A percentile compares a stretch with the other conserved stretches of the same genome.
These are phyloP conservation scores for Kwoniella botswanensis DNA, from an alignment of 768 basidiomycete genomes.

Conservation along the genomic window DNA sequence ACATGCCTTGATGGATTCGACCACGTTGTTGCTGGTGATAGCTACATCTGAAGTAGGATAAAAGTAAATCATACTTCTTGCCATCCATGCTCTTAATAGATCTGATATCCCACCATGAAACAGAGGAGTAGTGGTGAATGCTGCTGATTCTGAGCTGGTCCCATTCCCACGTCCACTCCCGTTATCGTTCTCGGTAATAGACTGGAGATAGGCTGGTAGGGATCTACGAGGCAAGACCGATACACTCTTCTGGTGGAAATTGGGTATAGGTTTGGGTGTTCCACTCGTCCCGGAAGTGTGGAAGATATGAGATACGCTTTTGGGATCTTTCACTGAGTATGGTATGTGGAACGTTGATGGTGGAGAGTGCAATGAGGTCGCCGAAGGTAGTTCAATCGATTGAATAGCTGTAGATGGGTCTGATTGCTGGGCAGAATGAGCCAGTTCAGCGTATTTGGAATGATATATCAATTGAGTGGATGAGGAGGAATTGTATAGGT, in stretches of 20 bases:
- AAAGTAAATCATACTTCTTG: constrained; percentile 60
- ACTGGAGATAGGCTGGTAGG: constrained; percentile 53
- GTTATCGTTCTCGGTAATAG: too few species aligned
- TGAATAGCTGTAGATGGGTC: constrained; percentile 31
- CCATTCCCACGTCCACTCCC: too few species aligned
- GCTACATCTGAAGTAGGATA: constrained; percentile 62
- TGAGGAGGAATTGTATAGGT: constrained; percentile 60
- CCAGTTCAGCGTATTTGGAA: constrained; percentile 58
- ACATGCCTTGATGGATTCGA: constrained; percentile 58
- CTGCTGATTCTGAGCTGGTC: constrained; percentile 52
- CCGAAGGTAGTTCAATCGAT: constrained; percentile 20
- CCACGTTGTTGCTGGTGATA: constrained; percentile 62
- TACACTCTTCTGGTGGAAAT: constrained; percentile 59
- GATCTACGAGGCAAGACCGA: constrained; percentile 43
- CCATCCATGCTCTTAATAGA: constrained; percentile 62
- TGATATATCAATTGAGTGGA: constrained; percentile 60
- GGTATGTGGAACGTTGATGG: neutral
- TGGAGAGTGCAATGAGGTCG: neutral
- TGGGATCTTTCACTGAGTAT: constrained; percentile 18
- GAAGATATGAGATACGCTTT: constrained; percentile 54
- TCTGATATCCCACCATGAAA: constrained; percentile 61
- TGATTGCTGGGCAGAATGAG: constrained; percentile 50
- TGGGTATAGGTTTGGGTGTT: constrained; percentile 60
- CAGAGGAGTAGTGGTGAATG: constrained; percentile 63
- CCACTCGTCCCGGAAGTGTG: constrained; percentile 65